These are phyloP conservation scores for Lasiosphaeria hispida DNA, from an alignment of 495 filamentous ascomycete species.

Conservation along the genomic window DNA sequence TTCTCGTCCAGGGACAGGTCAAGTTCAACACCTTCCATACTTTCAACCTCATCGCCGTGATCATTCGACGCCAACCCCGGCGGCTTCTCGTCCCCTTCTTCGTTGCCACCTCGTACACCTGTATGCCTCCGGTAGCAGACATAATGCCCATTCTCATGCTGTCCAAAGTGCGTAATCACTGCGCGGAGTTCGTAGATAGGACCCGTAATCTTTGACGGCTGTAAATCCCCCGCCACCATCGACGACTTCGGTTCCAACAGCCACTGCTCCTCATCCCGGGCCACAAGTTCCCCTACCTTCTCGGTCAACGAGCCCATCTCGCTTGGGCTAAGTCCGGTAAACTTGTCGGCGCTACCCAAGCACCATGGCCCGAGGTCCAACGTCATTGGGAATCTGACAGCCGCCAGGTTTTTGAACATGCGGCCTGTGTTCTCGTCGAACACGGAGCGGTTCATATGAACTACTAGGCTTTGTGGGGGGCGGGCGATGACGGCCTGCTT, in stretches of 20 bases:
- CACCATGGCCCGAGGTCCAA: slow-evolving; percentile 80
- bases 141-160: slow-evolving; percentile 95
- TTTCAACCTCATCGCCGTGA: background rate
- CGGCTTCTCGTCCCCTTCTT: background rate
- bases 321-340: slow-evolving; percentile 1
- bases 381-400: slow-evolving; percentile 67
- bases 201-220: slow-evolving; percentile 43
- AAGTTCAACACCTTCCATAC: background rate
- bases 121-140: slow-evolving; percentile 79
- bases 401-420: slow-evolving; percentile 78
- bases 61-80: slow-evolving; percentile 5
- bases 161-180: slow-evolving; percentile 83
- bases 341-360: slow-evolving; percentile 52
- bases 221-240: slow-evolving; percentile 58
- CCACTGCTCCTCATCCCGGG: slow-evolving; percentile 59
- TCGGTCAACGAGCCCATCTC: background rate
- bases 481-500: slow-evolving; percentile 83
- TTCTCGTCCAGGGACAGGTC: background rate
- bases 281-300: background rate
- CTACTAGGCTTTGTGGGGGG: slow-evolving; percentile 70
- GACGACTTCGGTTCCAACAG: slow-evolving; percentile 59
- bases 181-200: slow-evolving; percentile 78
- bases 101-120: background rate
- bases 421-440: slow-evolving; percentile 79
- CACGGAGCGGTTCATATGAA: slow-evolving; percentile 88